Base-by-base conservation (phyloP, 208 protist genomes). In the Wallacemonas rigidus region DNA sequence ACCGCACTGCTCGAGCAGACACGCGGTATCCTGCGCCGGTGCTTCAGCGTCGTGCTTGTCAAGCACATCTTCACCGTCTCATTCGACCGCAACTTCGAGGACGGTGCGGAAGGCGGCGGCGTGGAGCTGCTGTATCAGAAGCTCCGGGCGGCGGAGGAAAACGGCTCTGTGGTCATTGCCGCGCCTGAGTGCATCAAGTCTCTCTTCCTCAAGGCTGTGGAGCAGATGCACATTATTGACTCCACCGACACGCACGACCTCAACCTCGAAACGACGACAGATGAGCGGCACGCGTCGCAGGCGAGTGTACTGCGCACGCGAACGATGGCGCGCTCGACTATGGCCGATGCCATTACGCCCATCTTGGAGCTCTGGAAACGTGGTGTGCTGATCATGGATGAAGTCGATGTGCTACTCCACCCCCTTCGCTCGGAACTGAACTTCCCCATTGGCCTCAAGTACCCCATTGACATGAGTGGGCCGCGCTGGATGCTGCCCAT, bases 351-450 rank as follows among this genome's bases (percentile, higher is more conserved):
- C 45, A 86, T 95, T 54, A 80, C 80, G 51, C 80, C 89, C 38
- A 95, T 98, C 55, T 67, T 98, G 15, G 72, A 95, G 41, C 76
- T 98, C 56, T 97, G 92, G 89, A 74, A 86, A 50, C 75, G 81
- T 43, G 94, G 95, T 9, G 91, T 96, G 45, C 80, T 97, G 12
- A 94, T 98, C 41, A 96, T 98, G 90, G 95, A 98, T 77, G 94
- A 97, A 68, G 95, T 99, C 8, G 97, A 99, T 77, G 86, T 98
- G 44, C 84, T 99, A 41, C 83, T 99, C 54, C 95, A 98, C 74
- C 97, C 97, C 43, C 89, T 99, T 50, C 94, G 95, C 51, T 97
- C 90, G 0, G 97, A 99, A 82, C 88, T 99, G 53, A 99, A 99
- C 82, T 99, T 98, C 82, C 97, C 97, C 12, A 98, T 98, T 77